Evolutionary conservation across 352 stramenopile species (phyloP), one percentile per base, ranked within the genome.

Genomic region (Pythium biforme): DNA sequence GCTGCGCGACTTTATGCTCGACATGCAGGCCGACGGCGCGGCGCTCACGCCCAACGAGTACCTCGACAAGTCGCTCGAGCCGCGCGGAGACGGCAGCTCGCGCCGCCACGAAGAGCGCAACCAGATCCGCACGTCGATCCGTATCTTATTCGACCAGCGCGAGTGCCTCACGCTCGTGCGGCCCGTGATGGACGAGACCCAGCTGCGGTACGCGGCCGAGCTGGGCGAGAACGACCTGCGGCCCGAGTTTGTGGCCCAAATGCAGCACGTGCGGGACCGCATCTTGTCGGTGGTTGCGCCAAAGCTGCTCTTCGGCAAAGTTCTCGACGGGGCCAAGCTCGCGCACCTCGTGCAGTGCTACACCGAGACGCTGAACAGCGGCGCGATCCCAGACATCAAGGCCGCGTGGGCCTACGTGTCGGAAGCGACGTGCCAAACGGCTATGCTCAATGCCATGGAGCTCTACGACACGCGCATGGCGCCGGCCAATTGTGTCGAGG

Each of bases 341-440:
- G 79, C 79, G 4, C 68, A 88, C 29, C 64, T 94, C 34, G 81
- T 74, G 17, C 68, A 62, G 20, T 89, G 80, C 60, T 94, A 94
- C 56, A 88, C 80, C 0, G 70, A 83, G 15, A 92, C 83, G 5
- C 88, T 94, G 75, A 94, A 87, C 48, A 92, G 74, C 55, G 83
- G 83, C 4, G 71, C 77, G 3, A 70, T 94, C 6, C 83, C 86
- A n/a, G 81, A 92, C 54, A 92, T 94, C 33, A 90, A 89, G 55
- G 82, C 83, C 34, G 86, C 83, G 15, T 94, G 83, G 83, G 77
- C 86, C 59, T 94, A 93, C 37, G 86, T 94, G 15, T 84, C 79
- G 4, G 83, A 94, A 53, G 83, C 83, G 26, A 92, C 86, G 6
- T 92, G 82, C 26, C 79, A 90, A 54, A 72, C 74, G 10, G 83